Percentiles rank a stretch among this genome's conserved stretches.
Conservation (phyloP, 257 asterid species). For the Solanum piurae region DNA sequence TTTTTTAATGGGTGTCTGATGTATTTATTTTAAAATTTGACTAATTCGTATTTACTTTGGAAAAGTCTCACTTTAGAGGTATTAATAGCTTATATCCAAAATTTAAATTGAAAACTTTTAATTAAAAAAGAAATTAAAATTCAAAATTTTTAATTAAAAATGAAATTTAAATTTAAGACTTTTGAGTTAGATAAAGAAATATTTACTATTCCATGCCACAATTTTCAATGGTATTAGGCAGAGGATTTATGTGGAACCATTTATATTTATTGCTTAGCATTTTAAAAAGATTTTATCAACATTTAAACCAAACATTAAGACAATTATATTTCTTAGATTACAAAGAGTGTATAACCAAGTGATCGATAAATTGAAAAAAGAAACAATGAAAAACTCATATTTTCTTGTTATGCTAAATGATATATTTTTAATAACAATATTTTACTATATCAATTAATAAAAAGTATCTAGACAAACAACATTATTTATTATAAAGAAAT, state of each 20-base stretch:
- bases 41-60: background rate
- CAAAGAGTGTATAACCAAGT: background rate
- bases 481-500: background rate
- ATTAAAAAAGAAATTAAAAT: too few species aligned
- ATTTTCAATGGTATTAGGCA: background rate
- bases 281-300: background rate
- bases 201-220: background rate
- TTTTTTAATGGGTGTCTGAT: background rate
- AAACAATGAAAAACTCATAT: background rate
- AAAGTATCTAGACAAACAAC: background rate
- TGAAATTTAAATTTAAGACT: too few species aligned
- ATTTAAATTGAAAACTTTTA: too few species aligned
- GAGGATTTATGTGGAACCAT: background rate
- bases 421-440: background rate
- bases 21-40: background rate
- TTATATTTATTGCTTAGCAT: background rate
- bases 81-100: too few species aligned
- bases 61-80: too few species aligned
- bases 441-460: background rate
- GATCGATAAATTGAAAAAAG: background rate
- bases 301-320: background rate
- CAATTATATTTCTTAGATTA: background rate
- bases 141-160: too few species aligned
- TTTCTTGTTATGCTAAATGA: background rate
- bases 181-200: background rate